Evolutionary conservation across 2,329 filamentous ascomycete genomes (phyloP).

Genomic region (Chrysoporthe puriensis): DNA sequence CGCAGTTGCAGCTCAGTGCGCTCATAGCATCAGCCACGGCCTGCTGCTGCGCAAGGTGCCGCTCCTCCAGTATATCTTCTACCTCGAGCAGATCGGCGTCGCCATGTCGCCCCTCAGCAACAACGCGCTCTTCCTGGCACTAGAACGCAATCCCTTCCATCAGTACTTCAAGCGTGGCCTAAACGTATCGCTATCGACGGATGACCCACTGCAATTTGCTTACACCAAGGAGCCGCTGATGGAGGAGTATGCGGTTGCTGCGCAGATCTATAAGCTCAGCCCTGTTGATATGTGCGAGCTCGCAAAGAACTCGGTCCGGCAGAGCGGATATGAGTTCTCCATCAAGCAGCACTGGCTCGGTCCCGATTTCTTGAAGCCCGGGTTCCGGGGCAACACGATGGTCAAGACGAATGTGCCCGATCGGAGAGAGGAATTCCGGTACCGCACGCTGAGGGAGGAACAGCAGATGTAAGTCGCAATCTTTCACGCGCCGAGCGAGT

Average conservation of each 20-base stretch:
- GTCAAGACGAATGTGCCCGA: slow-evolving; percentile 96
- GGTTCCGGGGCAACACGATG: slow-evolving; percentile 86
- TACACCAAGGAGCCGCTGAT: slow-evolving; percentile 98
- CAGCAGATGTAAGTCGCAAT: slow-evolving; percentile 70
- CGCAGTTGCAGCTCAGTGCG: slow-evolving; percentile 87
- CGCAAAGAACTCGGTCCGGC: slow-evolving; percentile 92
- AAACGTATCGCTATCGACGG: slow-evolving; percentile 94
- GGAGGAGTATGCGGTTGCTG: slow-evolving; percentile 96
- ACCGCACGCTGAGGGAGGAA: slow-evolving; percentile 85
- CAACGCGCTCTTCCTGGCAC: slow-evolving; percentile 93
- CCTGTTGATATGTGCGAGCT: slow-evolving; percentile 98
- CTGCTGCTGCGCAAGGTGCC: slow-evolving; percentile 92
- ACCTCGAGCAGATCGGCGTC: slow-evolving; percentile 96
- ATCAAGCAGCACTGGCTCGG: slow-evolving; percentile 95
- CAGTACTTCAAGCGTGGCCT: slow-evolving; percentile 93
- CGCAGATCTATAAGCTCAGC: slow-evolving; percentile 97
- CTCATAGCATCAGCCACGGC: slow-evolving; percentile 96
- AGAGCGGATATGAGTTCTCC: slow-evolving; percentile 88
- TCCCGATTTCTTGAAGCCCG: slow-evolving; percentile 73
- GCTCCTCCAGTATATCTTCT: slow-evolving; percentile 94
- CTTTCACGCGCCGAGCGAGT: not conserved
- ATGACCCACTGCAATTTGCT: slow-evolving; percentile 95
- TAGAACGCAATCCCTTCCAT: slow-evolving; percentile 95
- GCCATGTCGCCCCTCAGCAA: slow-evolving; percentile 99
- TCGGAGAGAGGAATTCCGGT: slow-evolving; percentile 84